These are phyloP conservation scores for Seminavis robusta DNA, from an alignment of 108 stramenopile genomes.

Conservation along the genomic window DNA sequence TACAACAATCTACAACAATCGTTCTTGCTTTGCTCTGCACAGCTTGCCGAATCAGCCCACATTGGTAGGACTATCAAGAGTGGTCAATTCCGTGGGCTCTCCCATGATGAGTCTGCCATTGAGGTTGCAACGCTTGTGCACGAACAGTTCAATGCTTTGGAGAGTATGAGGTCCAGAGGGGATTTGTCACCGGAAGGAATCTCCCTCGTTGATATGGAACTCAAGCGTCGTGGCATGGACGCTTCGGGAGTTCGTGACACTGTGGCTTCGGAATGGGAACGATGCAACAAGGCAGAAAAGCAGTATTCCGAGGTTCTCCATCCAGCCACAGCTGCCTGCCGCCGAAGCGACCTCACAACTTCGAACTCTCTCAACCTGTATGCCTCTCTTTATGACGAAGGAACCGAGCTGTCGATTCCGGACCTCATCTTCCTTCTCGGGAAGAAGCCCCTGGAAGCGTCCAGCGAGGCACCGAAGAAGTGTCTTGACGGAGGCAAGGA, in stretches of 20 bases:
- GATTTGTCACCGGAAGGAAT: conserved; percentile 34
- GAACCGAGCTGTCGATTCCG: conserved; percentile 31
- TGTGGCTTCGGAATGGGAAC: conserved; percentile 42
- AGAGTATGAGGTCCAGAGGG: conserved; percentile 45
- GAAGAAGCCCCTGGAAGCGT: conserved; percentile 4
- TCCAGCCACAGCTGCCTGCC: conserved; percentile 34
- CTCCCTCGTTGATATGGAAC: conserved; percentile 49
- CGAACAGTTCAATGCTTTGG: conserved; percentile 72
- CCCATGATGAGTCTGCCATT: conserved; percentile 70
- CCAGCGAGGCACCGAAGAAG: conserved; percentile 1
- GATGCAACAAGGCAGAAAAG: conserved; percentile 45
- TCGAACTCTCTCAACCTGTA: conserved; percentile 68
- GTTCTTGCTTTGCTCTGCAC: not conserved
- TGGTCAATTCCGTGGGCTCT: conserved; percentile 71
- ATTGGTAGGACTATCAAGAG: conserved; percentile 48
- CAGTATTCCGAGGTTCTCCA: conserved; percentile 67
- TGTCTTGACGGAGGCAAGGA: not conserved
- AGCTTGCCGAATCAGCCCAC: conserved; percentile 81
- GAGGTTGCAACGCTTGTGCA: conserved; percentile 74
- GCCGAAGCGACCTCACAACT: conserved; percentile 74
- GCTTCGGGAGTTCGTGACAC: conserved; percentile 63
- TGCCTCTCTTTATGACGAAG: conserved; percentile 61
- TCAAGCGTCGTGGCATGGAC: conserved; percentile 59
- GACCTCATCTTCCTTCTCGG: conserved; percentile 40
- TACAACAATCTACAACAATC: not conserved